Evolutionary conservation across 2,329 filamentous ascomycete species (phyloP), one percentile per base, ranked within the genome.

Genomic region (Dothidotthia symphoricarpi): DNA sequence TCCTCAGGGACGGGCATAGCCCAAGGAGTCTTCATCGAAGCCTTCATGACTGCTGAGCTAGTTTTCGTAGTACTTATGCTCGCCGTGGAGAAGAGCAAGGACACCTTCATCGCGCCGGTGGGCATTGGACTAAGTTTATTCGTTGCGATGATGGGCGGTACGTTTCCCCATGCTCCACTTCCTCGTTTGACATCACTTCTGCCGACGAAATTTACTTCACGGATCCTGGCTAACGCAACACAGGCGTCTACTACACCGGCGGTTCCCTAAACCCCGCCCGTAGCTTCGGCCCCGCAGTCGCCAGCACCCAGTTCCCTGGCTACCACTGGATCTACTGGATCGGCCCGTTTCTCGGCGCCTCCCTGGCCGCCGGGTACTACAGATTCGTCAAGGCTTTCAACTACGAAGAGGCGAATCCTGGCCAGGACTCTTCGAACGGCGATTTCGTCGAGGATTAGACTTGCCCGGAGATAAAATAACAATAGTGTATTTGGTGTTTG

Each of bases 301-400:
- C 64, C 17, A 49, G 43, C 19, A 61, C 59, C 8, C 54, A 43
- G 6, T 73, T 71, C 40, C 27, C 39, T 10, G 30, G 15, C 2
- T 53, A 53, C 16, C 47, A 52, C 16, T 49, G 47, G 68, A 69
- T 73, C 31, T 73, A 73, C 51, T 73, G 70, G 69, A 34, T 71
- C 12, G 71, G 70, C 1, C 69, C 70, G 1, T 41, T 53, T 7
- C 57, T 72, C 4, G 69, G 70, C 10, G 51, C 43, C 4, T 51
- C 70, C 1, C 50, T 76, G 3, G 73, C 74, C 0, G 67, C 69
- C 3, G 70, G 62, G 3, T 75, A 75, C 50, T 77, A 71, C 24
- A 53, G 55, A 27, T 60, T 75, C 34, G 62, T 76, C 34, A 68
- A 69, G 47, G 49, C 60, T 40, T 49, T 57, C 31, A 46, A 59